phyloP scores from a whole-genome alignment of 139 green algal genomes.

The Coccomyxa sp. region DNA sequence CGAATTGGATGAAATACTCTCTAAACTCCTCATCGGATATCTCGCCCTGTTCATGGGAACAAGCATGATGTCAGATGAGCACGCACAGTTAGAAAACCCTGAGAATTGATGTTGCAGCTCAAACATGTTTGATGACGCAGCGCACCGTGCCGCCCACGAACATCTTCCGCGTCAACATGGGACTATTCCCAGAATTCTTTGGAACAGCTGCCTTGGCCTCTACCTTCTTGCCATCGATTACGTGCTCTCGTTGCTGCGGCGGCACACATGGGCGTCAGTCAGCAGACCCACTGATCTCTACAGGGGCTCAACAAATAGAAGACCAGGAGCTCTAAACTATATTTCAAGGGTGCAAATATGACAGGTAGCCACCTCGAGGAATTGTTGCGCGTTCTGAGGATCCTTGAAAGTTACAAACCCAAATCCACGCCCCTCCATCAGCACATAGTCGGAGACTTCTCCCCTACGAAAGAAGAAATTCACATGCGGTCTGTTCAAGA shows the following conservation, averaged over 20 bases:
- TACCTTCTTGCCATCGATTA: conserved; percentile 53
- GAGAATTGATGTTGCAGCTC: background rate
- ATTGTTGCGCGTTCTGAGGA: conserved; percentile 39
- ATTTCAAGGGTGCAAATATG: too few species aligned
- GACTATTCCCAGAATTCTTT: conserved; percentile 39
- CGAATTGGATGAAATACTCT: conserved; percentile 65
- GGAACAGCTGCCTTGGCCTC: conserved; percentile 73
- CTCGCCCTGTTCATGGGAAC: conserved; percentile 44
- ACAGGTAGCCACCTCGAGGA: conserved; percentile 41
- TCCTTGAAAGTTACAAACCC: conserved; percentile 71
- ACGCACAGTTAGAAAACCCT: background rate
- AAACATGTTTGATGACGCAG: background rate
- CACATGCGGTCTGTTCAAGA: background rate
- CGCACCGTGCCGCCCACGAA: conserved; percentile 75
- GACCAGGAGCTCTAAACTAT: too few species aligned
- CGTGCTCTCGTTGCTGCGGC: conserved; percentile 51
- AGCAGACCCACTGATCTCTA: background rate
- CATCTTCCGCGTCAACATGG: conserved; percentile 62
- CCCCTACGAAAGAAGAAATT: conserved; percentile 38
- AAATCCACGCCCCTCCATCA: conserved; percentile 71
- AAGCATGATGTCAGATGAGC: background rate
- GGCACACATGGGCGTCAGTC: background rate
- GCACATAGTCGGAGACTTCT: conserved; percentile 53
- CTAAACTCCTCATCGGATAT: conserved; percentile 65
- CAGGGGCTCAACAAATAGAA: background rate